Base-by-base conservation (phyloP, 345 rosid species). In the Dipteronia dyeriana region DNA sequence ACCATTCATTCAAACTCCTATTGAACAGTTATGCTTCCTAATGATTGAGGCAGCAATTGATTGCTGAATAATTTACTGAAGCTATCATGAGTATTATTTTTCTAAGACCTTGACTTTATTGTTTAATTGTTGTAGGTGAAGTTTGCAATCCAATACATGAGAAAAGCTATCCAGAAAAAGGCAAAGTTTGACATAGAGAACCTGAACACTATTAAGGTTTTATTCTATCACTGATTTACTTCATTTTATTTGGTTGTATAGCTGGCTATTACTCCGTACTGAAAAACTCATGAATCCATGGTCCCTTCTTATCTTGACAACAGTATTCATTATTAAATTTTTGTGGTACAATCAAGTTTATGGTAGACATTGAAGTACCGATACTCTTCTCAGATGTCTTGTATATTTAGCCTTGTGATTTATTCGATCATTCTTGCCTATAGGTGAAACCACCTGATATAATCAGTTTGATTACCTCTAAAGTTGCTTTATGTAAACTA, bases 61-160 rank as follows among this genome's bases (percentile, higher is more conserved):
- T 23, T 68, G 71, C 66, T 38, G 14, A 29, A 63, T 49, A 43
- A 7, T 60, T 64, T 8, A n/a, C 8, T 19, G 1, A 56, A 51
- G 45, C 45, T 70, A 56, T 23, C 60, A 16, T 66, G 38, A 54
- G 7, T 75, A 31, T 67, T 22, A 38, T 63, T 43, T 61, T 53
- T 64, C 68, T 25, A 47, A 57, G 70, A 54, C 73, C 39, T 20
- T 75, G 26, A 60, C 25, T 9, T 65, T 39, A n/a, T 39, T 49
- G 45, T 54, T 64, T 79, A 57, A 45, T 70, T 70, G 53, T 43
- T 82, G 74, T 82, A 95, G 98, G 98, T 95, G 73, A 95, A 93
- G 84, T 86, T 91, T 87, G 98, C 97, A 20, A 95, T 95, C 78
- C 97, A 93, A 75, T 89, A 68, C 82, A 95, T 95, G 95, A 81